Evolutionary conservation across 306 rosid genomes (phyloP), one percentile per base, ranked within the genome.

Genomic region (Lathyrus sativus): DNA sequence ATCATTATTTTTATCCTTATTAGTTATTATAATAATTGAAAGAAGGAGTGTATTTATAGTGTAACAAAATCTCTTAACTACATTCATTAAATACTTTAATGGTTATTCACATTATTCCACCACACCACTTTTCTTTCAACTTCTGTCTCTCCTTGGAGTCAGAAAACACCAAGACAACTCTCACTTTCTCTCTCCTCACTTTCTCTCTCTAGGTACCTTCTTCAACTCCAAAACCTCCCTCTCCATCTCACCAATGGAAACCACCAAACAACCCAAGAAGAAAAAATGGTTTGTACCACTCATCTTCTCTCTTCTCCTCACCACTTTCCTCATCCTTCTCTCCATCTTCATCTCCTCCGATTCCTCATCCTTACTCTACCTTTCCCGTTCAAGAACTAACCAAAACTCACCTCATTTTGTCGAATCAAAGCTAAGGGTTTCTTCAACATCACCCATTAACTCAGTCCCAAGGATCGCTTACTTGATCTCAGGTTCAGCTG

Each of bases 401-500:
- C n/a, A 41, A 0, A 68, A 60, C 0, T 5, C 41, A 2, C 80
- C 83, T 4, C 65, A 49, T 35, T 82, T 82, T 54, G 83, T 82
- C 0, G 86, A 82, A 66, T 79, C 86, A 19, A 82, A 79, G 86
- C 86, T 82, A 1, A 24, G 24, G 4, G 8, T 71, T 2, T 78
- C 81, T 15, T 11, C 79, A 7, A 75, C 79, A 0, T 75, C 86
- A 26, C 0, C 74, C 42, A 19, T 10, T 0, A 9, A 49, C 61
- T 12, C 81, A 0, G 48, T 79, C 35, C 86, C 86, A 7, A 71
- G 76, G 72, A 71, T 82, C 65, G 86, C 86, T 2, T 82, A 82
- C 81, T 60, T 79, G 79, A 82, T 82, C 66, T 82, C 86, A 0
- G 86, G 86, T 0, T 82, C 86, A 67, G 37, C 42, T n/a, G 86